Conservation (phyloP, 2,329 filamentous ascomycete genomes). For the Alternaria gaisen region DNA sequence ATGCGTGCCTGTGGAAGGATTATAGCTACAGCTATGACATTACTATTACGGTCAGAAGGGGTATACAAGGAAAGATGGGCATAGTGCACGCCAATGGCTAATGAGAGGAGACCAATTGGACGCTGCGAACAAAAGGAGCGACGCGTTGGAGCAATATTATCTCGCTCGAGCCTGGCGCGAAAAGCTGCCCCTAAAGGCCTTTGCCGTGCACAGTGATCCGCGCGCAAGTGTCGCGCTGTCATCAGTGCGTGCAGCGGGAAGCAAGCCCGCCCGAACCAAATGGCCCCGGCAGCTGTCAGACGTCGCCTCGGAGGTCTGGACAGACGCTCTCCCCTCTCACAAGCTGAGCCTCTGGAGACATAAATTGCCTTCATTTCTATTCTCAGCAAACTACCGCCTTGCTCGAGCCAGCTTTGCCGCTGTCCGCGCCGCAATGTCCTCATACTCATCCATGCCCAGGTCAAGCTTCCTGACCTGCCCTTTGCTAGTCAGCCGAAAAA, state of each 20-base stretch:
- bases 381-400: not conserved
- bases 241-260: conserved; percentile 29
- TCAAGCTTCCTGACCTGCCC: conserved; percentile 48
- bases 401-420: conserved; percentile 30
- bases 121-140: conserved; percentile 37
- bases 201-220: conserved; percentile 29
- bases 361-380: not conserved
- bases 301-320: conserved; percentile 4
- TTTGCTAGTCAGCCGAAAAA: conserved; percentile 45
- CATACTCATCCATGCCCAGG: conserved; percentile 52
- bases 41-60: conserved; percentile 23
- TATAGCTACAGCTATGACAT: conserved; percentile 39
- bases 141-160: conserved; percentile 34
- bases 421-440: conserved; percentile 45
- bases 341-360: not conserved
- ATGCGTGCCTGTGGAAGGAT: conserved; percentile 22
- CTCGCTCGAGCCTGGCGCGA: conserved; percentile 27
- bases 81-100: conserved; percentile 20
- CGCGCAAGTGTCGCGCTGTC: conserved; percentile 24
- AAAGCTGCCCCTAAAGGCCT: conserved; percentile 33
- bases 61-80: conserved; percentile 17
- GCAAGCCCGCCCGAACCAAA: conserved; percentile 23
- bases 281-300: conserved; percentile 25
- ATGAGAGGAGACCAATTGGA: conserved; percentile 25
- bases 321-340: not conserved